These are phyloP conservation scores for Phytophthora multivora DNA, from an alignment of 352 stramenopile genomes.

Conservation along the genomic window DNA sequence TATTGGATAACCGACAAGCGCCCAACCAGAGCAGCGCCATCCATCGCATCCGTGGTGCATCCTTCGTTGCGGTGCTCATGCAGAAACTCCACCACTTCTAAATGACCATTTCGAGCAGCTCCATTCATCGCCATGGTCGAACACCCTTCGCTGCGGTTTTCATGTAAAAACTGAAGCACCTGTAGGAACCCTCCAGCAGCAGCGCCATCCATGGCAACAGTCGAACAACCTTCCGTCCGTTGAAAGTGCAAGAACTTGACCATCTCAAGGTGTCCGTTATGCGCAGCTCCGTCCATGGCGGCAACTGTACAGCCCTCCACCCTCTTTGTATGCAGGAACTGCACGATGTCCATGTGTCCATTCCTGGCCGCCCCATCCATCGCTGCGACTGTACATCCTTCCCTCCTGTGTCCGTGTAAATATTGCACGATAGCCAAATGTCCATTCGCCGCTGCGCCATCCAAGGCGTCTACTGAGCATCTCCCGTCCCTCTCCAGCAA, in stretches of 20 bases:
- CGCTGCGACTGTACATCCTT: slow-evolving; percentile 41
- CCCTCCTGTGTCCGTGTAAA: slow-evolving; percentile 24
- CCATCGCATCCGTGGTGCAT: slow-evolving; percentile 41
- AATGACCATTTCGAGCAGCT: slow-evolving; percentile 33
- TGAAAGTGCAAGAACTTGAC: slow-evolving; percentile 36
- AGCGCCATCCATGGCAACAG: slow-evolving; percentile 41
- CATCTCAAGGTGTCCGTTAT: slow-evolving; percentile 27
- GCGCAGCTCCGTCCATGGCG: slow-evolving; percentile 35
- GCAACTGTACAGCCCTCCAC: slow-evolving; percentile 34
- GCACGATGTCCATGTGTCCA: slow-evolving; percentile 38
- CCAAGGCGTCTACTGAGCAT: slow-evolving; percentile 37
- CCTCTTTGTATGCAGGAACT: slow-evolving; percentile 33
- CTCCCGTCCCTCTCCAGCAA: slow-evolving; percentile 12
- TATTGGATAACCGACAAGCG: slow-evolving; percentile 36
- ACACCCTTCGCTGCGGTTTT: slow-evolving; percentile 33
- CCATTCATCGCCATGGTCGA: slow-evolving; percentile 42
- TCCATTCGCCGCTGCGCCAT: slow-evolving; percentile 40
- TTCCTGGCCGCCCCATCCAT: slow-evolving; percentile 47
- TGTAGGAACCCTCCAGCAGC: slow-evolving; percentile 33
- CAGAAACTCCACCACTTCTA: slow-evolving; percentile 36
- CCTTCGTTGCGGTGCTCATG: slow-evolving; percentile 36
- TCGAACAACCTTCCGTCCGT: slow-evolving; percentile 33
- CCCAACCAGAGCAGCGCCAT: slow-evolving; percentile 42
- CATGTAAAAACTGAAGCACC: slow-evolving; percentile 39
- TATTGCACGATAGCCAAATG: slow-evolving; percentile 43